Evolutionary conservation across 257 asterid genomes (phyloP).

Genomic region (Cynanchum wilfordii): DNA sequence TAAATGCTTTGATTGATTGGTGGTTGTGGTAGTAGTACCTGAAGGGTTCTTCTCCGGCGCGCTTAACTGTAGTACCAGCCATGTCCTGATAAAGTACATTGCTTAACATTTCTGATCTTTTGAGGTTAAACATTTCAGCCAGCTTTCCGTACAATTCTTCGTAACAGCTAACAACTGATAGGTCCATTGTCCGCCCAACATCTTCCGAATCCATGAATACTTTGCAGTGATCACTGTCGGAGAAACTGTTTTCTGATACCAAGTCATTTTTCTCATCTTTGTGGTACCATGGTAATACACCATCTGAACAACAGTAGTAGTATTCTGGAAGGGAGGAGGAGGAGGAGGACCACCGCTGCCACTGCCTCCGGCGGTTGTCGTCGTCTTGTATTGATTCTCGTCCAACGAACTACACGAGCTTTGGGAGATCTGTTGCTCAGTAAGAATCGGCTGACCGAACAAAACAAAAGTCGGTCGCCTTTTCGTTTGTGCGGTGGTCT

Average conservation of each 20-base stretch:
- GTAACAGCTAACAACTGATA: conserved; percentile 38
- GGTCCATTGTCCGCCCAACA: conserved; percentile 53
- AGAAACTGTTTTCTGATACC: conserved; percentile 21
- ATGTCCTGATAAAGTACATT: conserved; percentile 46
- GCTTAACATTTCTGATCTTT: conserved; percentile 47
- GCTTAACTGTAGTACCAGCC: conserved; percentile 35
- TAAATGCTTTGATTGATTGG: background rate
- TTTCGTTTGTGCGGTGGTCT: conserved; percentile 23
- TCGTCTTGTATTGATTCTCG: conserved; percentile 31
- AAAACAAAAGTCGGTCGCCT: conserved; percentile 34
- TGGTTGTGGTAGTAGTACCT: conserved; percentile 30
- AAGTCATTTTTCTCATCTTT: conserved; percentile 29
- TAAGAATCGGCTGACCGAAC: conserved; percentile 66
- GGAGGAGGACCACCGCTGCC: background rate
- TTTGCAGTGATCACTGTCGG: conserved; percentile 39
- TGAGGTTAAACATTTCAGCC: conserved; percentile 44
- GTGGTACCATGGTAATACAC: conserved; percentile 32
- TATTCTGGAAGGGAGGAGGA: conserved; percentile 33
- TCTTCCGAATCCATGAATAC: conserved; percentile 62
- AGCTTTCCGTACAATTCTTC: conserved; percentile 48
- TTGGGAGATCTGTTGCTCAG: conserved; percentile 59
- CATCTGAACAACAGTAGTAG: conserved; percentile 30
- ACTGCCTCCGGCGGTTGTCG: conserved; percentile 14
- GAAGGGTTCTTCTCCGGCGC: conserved; percentile 58
- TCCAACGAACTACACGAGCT: conserved; percentile 34